Evolutionary conservation across 306 rosid species (phyloP).

Genomic region (Castanea mollissima): DNA sequence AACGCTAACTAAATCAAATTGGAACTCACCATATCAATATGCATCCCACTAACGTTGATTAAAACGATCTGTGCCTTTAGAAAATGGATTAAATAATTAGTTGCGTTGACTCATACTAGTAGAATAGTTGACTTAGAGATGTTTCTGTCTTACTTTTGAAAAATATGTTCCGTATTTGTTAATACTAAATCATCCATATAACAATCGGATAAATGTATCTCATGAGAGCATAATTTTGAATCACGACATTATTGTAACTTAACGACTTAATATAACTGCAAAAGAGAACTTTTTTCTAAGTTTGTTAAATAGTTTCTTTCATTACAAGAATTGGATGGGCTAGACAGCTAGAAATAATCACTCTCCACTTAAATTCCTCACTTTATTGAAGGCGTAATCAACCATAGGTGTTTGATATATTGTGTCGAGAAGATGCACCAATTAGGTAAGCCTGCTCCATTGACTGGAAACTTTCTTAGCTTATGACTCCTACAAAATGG

Average conservation of each 20-base stretch:
- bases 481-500: neutral
- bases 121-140: neutral
- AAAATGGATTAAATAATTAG: neutral
- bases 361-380: neutral
- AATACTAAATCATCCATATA: too few species aligned
- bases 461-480: neutral
- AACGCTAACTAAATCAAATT: neutral
- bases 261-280: too few species aligned
- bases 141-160: too few species aligned
- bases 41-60: neutral
- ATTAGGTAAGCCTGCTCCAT: neutral
- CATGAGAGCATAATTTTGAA: too few species aligned
- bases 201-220: too few species aligned
- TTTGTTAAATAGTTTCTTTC: neutral
- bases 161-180: too few species aligned
- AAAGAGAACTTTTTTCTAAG: too few species aligned
- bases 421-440: too few species aligned
- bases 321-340: neutral
- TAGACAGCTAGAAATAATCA: neutral
- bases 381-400: neutral
- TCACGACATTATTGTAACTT: too few species aligned
- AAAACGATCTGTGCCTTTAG: neutral
- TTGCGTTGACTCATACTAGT: constrained; percentile 1
- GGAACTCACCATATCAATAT: neutral
- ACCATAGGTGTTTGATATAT: too few species aligned